Evolutionary conservation across 2,329 filamentous ascomycete genomes (phyloP), one percentile per base, ranked within the genome.

Genomic region (Fusarium siculi): DNA sequence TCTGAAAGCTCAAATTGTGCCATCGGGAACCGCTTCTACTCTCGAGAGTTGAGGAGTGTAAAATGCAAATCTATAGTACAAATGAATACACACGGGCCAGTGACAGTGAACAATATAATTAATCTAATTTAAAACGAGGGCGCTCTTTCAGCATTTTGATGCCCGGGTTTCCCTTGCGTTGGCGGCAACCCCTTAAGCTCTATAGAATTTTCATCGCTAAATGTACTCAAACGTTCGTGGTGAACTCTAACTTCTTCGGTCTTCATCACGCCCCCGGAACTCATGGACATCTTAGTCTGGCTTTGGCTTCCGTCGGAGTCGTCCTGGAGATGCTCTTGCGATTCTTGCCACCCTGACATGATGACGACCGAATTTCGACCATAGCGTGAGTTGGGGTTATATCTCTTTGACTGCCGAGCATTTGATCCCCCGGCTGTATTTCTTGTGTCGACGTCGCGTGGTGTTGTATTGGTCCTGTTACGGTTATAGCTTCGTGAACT

Each of bases 331-430:
- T 75, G 79, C 59, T 81, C 80, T 57, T 81, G 78, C 0, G 80
- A 82, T 25, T 81, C 80, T 28, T 80, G 74, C 78, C 79, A 81
- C 2, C 75, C 77, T 9, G 80, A 81, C 79, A 81, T 80, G 44
- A 81, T 80, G 18, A 80, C 68, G 5, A 80, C 76, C 0, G 79
- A 79, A 34, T 78, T 81, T 12, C 76, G 75, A 10, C 80, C 77
- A 30, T 80, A 79, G 40, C 72, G 75, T 5, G 72, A 72, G 43
- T 70, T 56, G 6, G 62, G 63, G 5, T 39, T 71, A 18, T 71
- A 76, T 43, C 72, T 68, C 15, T 67, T 78, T 8, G 74, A 74
- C 21, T 37, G 40, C 44, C 56, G 62, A 10, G 56, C 25, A n/a
- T 70, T 68, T 15, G 73, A 49, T 49, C 5, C 49, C 66, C 64